Conservation (phyloP, 495 filamentous ascomycete species). For the Podospora comata region DNA sequence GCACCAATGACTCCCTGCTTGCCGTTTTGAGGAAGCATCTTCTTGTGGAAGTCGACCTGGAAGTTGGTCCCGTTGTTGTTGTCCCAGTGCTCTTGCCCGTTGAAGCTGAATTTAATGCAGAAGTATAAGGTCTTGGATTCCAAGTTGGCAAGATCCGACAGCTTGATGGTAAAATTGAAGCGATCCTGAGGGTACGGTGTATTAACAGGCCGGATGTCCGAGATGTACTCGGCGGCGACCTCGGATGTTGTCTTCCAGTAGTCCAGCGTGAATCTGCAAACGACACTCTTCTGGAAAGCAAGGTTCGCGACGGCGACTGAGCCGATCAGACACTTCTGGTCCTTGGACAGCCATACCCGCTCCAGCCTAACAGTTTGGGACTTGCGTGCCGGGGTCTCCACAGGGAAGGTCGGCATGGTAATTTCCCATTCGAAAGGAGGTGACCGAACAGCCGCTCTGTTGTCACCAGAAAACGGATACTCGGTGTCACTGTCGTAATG, state of each 20-base stretch:
- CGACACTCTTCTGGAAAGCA: constrained; percentile 82
- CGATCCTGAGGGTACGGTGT: constrained; percentile 70
- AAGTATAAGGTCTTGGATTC: constrained; percentile 87
- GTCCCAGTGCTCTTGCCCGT: constrained; percentile 90
- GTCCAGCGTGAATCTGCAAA: constrained; percentile 90
- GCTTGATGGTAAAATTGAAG: constrained; percentile 90
- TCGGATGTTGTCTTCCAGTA: constrained; percentile 98
- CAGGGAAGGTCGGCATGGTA: constrained; percentile 75
- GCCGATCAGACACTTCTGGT: constrained; percentile 81
- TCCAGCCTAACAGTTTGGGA: constrained; percentile 71
- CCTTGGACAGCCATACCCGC: constrained; percentile 75
- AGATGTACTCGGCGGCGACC: constrained; percentile 80
- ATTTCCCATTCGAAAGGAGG: constrained; percentile 84
- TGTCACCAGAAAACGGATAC: constrained; percentile 73
- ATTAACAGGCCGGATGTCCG: constrained; percentile 69
- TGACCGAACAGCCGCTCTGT: constrained; percentile 39
- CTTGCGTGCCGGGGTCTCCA: constrained; percentile 60
- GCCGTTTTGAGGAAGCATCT: constrained; percentile 55
- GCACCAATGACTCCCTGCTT: constrained; percentile 50
- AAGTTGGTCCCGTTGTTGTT: constrained; percentile 85
- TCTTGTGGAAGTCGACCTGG: constrained; percentile 87
- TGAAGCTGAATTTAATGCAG: constrained; percentile 84
- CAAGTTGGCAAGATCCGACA: constrained; percentile 84
- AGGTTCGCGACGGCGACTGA: constrained; percentile 82
- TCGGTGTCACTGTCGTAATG: constrained; percentile 76